Conservation (phyloP, 129 eudicot species). For the Logfia minima region DNA sequence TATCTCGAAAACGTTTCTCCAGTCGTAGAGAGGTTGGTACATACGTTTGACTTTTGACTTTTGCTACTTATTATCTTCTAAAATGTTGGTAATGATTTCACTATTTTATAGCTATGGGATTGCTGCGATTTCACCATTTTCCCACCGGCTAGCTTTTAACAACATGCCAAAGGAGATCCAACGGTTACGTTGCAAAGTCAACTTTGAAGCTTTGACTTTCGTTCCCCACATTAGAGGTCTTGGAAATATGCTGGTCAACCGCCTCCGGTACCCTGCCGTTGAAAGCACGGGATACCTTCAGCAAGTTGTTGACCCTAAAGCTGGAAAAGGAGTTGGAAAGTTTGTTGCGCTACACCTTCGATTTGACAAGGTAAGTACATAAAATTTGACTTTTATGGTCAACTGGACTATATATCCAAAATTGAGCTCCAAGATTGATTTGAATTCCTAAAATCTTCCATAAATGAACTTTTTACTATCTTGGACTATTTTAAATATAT, state of each 20-base stretch:
- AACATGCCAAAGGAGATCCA: constrained; percentile 83
- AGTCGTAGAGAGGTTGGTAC: constrained; percentile 70
- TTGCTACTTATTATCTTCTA: neutral
- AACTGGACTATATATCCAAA: neutral
- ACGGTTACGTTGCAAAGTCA: constrained; percentile 84
- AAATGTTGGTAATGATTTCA: neutral
- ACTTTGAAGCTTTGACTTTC: constrained; percentile 72
- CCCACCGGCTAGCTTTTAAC: constrained; percentile 93
- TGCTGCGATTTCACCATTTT: constrained; percentile 94
- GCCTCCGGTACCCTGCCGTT: constrained; percentile 53
- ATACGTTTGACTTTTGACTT: constrained; percentile 2
- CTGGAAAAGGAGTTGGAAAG: constrained; percentile 48
- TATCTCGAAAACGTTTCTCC: constrained; percentile 76
- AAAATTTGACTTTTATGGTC: constrained; percentile 1
- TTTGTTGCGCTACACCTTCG: constrained; percentile 89
- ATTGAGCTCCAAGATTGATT: constrained; percentile 10
- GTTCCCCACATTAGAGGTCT: constrained; percentile 80
- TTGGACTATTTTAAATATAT: neutral
- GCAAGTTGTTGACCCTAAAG: constrained; percentile 42
- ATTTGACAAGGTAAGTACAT: constrained; percentile 78
- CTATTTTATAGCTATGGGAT: constrained; percentile 66
- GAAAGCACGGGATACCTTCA: constrained; percentile 42
- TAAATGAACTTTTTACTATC: neutral
- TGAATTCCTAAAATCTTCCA: neutral
- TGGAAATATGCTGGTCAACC: constrained; percentile 76